Percentiles rank a stretch among this genome's conserved stretches.
phyloP scores from a whole-genome alignment of 164 flowering plant species.

The Kingdonia uniflora region DNA sequence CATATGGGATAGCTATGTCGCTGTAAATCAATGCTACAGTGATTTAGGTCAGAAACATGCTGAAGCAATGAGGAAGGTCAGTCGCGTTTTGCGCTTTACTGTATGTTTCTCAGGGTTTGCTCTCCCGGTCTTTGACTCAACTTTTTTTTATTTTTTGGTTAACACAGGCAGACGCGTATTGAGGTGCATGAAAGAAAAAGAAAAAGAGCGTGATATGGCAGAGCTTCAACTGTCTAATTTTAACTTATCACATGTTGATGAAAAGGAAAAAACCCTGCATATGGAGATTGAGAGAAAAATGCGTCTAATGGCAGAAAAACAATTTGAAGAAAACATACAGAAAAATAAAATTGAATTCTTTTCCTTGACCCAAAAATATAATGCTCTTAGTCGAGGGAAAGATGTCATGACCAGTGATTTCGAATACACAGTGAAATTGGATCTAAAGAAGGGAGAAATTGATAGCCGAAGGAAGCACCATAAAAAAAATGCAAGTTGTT shows the following conservation, averaged over 20 bases:
- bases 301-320: constrained; percentile 47
- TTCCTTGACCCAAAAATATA: constrained; percentile 44
- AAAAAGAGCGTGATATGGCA: constrained; percentile 45
- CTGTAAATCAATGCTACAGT: constrained; percentile 53
- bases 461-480: constrained; percentile 61
- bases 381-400: constrained; percentile 51
- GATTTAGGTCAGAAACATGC: constrained; percentile 57
- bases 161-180: constrained; percentile 44
- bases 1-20: constrained; percentile 48
- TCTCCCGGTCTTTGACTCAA: not conserved
- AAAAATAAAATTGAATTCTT: constrained; percentile 40
- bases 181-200: constrained; percentile 49
- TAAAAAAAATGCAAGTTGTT: constrained; percentile 55
- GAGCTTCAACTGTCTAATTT: constrained; percentile 52
- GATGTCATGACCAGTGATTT: constrained; percentile 65
- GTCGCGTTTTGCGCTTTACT: not conserved
- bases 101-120: not conserved
- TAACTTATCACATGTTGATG: constrained; percentile 57
- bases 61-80: constrained; percentile 61
- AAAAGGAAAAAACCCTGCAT: constrained; percentile 57
- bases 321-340: constrained; percentile 48
- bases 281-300: constrained; percentile 66
- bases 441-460: constrained; percentile 57
- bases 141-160: constrained; percentile 4
- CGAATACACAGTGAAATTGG: constrained; percentile 61